A percentile compares a stretch with the other conserved stretches of the same genome.
Conservation (phyloP, 495 filamentous ascomycete genomes). For the Podospora sp. region DNA sequence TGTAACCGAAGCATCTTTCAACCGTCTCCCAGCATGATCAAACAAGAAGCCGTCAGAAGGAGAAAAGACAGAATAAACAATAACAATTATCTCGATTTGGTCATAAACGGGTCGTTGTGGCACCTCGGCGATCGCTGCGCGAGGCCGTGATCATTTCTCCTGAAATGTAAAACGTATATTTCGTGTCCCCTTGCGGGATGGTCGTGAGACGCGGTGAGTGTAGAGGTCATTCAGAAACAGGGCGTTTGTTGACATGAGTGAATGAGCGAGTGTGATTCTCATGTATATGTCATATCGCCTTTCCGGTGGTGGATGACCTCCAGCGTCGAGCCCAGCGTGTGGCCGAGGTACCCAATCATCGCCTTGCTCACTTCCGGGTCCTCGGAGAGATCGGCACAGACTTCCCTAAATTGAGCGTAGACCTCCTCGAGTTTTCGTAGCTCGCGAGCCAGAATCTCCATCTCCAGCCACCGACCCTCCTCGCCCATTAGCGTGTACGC, state of each 20-base stretch:
- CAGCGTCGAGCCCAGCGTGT: constrained; percentile 41
- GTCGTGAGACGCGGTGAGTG: constrained; percentile 16
- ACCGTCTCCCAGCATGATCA: neutral
- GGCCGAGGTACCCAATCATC: constrained; percentile 47
- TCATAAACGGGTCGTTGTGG: constrained; percentile 19
- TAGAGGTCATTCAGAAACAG: constrained; percentile 10
- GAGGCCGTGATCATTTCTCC: neutral
- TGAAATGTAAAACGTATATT: constrained; percentile 9
- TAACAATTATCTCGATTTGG: constrained; percentile 22
- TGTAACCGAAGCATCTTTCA: constrained; percentile 7
- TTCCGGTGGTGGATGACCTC: constrained; percentile 42
- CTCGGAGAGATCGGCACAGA: constrained; percentile 43
- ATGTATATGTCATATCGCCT: constrained; percentile 31
- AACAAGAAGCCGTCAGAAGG: neutral
- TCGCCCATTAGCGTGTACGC: constrained; percentile 48
- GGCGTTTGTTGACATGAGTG: neutral
- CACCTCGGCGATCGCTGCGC: neutral
- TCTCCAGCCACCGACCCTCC: constrained; percentile 47
- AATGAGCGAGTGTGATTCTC: neutral
- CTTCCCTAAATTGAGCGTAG: constrained; percentile 45
- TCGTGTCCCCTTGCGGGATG: neutral
- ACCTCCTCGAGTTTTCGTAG: constrained; percentile 50
- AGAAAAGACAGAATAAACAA: constrained; percentile 20
- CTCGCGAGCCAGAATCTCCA: constrained; percentile 51
- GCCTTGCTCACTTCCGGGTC: constrained; percentile 45